phyloP scores from a whole-genome alignment of 805 yeast species.

The Starmera quercuum region DNA sequence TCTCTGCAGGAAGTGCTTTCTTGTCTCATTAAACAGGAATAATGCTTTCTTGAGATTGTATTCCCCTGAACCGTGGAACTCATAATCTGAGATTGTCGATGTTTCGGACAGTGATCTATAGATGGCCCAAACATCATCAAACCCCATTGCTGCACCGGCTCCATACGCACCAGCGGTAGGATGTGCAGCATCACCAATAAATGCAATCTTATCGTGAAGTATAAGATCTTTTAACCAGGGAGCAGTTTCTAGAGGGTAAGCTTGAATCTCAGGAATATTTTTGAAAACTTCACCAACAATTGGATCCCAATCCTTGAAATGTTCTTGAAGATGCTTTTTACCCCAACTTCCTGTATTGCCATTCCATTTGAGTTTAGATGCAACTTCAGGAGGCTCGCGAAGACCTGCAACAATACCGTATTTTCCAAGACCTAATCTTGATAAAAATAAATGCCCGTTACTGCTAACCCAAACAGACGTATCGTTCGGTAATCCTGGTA shows the following conservation, averaged over 20 bases:
- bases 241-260: constrained; percentile 3
- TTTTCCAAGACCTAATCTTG: neutral
- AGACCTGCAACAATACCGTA: constrained; percentile 1
- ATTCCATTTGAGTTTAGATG: constrained; percentile 1
- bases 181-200: constrained; percentile 5
- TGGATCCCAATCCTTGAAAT: neutral
- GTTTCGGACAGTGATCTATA: constrained; percentile 1
- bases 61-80: neutral
- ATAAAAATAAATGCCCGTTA: neutral
- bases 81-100: neutral
- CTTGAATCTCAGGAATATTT: neutral
- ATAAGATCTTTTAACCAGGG: constrained; percentile 1
- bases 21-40: constrained; percentile 3
- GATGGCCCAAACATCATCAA: constrained; percentile 3
- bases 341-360: neutral
- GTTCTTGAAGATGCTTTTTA: neutral
- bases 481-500: neutral
- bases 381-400: neutral
- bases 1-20: constrained; percentile 1
- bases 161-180: constrained; percentile 4
- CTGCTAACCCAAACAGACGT: neutral
- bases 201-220: neutral
- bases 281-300: neutral
- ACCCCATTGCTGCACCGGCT: constrained; percentile 3
- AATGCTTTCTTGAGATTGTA: neutral